phyloP scores from a whole-genome alignment of 371 early-diverging fungal species.

The Synchytrium microbalum region DNA sequence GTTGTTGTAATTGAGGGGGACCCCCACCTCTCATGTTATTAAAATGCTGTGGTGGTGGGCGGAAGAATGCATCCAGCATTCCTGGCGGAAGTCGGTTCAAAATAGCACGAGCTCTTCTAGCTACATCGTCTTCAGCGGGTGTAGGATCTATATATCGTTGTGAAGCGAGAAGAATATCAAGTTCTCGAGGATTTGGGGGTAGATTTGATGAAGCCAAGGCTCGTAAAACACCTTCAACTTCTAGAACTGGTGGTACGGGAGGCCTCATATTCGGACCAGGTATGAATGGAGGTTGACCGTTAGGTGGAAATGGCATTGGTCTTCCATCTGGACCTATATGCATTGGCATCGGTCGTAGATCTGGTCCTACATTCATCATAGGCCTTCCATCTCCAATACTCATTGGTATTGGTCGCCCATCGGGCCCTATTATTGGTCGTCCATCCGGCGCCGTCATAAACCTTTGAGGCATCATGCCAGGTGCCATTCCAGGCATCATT shows the following conservation, averaged over 20 bases:
- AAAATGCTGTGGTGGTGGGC: not conserved
- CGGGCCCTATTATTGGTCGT: not conserved
- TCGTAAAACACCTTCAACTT: not conserved
- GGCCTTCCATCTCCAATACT: too few species aligned
- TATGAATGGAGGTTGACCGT: not conserved
- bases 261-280: not conserved
- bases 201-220: not conserved
- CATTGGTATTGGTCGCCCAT: slow-evolving; percentile 1
- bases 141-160: not conserved
- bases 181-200: not conserved
- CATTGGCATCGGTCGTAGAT: not conserved
- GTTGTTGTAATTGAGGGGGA: not conserved
- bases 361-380: too few species aligned
- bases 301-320: not conserved
- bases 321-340: not conserved
- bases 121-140: not conserved
- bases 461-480: too few species aligned
- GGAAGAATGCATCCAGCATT: not conserved
- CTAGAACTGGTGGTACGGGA: not conserved
- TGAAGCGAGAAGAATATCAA: not conserved
- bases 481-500: too few species aligned
- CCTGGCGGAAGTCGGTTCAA: not conserved
- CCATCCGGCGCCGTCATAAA: not conserved
- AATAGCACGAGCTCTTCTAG: not conserved
- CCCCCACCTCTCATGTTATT: too few species aligned